phyloP scores from a whole-genome alignment of 2,329 filamentous ascomycete genomes.

The Neoascochyta sp. region DNA sequence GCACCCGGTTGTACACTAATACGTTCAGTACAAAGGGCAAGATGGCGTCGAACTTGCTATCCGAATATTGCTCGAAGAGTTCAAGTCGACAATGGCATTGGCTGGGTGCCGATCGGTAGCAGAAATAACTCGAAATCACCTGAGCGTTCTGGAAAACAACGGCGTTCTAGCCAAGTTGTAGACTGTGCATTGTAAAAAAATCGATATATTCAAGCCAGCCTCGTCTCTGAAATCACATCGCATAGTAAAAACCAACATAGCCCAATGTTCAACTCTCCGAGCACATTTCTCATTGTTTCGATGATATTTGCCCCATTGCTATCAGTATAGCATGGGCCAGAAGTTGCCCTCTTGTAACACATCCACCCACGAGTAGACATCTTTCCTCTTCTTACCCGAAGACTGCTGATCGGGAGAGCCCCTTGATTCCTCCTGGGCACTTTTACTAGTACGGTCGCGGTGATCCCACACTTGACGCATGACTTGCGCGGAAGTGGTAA shows the following conservation, averaged over 20 bases:
- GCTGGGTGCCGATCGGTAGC: constrained; percentile 14
- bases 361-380: constrained; percentile 9
- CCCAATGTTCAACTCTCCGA: too few species aligned
- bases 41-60: constrained; percentile 44
- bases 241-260: too few species aligned
- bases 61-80: constrained; percentile 37
- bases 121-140: constrained; percentile 10
- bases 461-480: constrained; percentile 13
- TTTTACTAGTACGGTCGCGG: constrained; percentile 2
- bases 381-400: constrained; percentile 1
- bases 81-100: constrained; percentile 28
- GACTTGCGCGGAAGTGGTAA: constrained; percentile 7
- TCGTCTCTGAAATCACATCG: too few species aligned
- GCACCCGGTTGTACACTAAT: constrained; percentile 2
- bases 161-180: constrained; percentile 9
- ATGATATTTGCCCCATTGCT: too few species aligned
- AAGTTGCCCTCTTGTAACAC: constrained; percentile 7
- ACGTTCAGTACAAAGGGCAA: constrained; percentile 34
- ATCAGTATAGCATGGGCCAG: constrained; percentile 11
- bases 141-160: constrained; percentile 9
- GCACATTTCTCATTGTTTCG: too few species aligned
- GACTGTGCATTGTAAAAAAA: not conserved
- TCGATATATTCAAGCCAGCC: too few species aligned
- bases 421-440: not conserved
- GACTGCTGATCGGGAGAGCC: constrained; percentile 1